Conservation (phyloP, 2,329 filamentous ascomycete species). For the Microdochium bolleyi region DNA sequence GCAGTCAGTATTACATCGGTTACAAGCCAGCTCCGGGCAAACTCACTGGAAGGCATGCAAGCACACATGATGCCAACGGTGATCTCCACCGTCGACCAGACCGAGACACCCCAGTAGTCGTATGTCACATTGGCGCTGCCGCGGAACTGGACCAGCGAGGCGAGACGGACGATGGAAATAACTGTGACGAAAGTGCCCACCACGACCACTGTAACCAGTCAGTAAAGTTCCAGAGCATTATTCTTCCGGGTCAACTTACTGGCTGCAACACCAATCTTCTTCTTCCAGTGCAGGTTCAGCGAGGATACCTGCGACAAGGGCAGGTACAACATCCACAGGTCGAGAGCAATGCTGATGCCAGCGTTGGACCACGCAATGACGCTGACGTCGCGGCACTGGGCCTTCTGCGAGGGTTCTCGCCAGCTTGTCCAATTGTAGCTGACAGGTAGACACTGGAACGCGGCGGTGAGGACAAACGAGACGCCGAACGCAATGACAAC, state of each 20-base stretch:
- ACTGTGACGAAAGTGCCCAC: constrained; percentile 31
- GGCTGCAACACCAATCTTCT: constrained; percentile 34
- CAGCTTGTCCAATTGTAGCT: constrained; percentile 27
- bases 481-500: constrained; percentile 16
- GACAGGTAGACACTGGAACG: constrained; percentile 25
- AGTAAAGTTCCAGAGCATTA: background rate
- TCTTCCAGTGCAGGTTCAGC: constrained; percentile 34
- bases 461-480: constrained; percentile 12
- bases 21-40: background rate
- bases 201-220: constrained; percentile 26
- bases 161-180: constrained; percentile 21
- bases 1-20: background rate
- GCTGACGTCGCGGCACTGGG: constrained; percentile 19
- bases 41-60: constrained; percentile 17
- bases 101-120: constrained; percentile 17
- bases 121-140: constrained; percentile 20
- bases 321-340: constrained; percentile 30
- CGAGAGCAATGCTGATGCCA: constrained; percentile 29
- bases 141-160: constrained; percentile 18
- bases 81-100: constrained; percentile 25
- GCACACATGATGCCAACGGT: constrained; percentile 24
- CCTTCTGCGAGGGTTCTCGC: constrained; percentile 20
- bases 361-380: constrained; percentile 27
- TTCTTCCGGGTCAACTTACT: constrained; percentile 9
- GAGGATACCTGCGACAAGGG: constrained; percentile 32